These are phyloP conservation scores for Oryza meyeriana DNA, from an alignment of 176 grass and related monocot species.

Conservation along the genomic window DNA sequence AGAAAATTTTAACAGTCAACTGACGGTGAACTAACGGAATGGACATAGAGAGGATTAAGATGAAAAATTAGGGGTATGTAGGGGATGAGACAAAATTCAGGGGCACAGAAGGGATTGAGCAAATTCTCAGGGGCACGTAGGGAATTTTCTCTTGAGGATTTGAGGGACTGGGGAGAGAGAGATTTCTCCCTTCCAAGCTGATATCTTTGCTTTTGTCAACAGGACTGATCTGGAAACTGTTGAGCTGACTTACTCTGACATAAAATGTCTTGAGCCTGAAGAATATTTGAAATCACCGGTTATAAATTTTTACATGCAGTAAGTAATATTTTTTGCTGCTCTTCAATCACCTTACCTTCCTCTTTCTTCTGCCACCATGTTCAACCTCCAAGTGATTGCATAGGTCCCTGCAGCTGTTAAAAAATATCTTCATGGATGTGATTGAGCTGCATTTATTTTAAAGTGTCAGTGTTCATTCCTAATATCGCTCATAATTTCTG, in stretches of 20 bases:
- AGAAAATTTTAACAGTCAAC: too few relatives aligned
- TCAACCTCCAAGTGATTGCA: not conserved
- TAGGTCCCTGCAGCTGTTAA: not conserved
- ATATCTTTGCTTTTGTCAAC: conserved; percentile 29
- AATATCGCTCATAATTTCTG: not conserved
- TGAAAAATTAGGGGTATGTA: too few relatives aligned
- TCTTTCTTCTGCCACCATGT: conserved; percentile 16
- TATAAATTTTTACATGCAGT: conserved; percentile 60
- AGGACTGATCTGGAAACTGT: conserved; percentile 43
- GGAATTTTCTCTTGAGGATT: too few relatives aligned
- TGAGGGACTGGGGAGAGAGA: not conserved
- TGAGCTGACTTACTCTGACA: conserved; percentile 37
- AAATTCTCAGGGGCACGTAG: too few relatives aligned
- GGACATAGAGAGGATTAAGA: too few relatives aligned
- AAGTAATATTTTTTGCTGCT: conserved; percentile 28
- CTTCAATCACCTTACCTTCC: not conserved
- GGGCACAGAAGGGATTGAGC: too few relatives aligned
- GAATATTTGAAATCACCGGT: conserved; percentile 52
- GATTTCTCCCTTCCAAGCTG: conserved; percentile 8
- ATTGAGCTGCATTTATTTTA: conserved; percentile 18
- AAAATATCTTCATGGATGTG: conserved; percentile 10
- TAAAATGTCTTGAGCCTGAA: conserved; percentile 51
- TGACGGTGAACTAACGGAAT: too few relatives aligned
- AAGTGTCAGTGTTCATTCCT: not conserved
- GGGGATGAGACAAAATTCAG: too few relatives aligned